Conservation (phyloP, 2,329 filamentous ascomycete species). For the Fusarium tjaetaba region DNA sequence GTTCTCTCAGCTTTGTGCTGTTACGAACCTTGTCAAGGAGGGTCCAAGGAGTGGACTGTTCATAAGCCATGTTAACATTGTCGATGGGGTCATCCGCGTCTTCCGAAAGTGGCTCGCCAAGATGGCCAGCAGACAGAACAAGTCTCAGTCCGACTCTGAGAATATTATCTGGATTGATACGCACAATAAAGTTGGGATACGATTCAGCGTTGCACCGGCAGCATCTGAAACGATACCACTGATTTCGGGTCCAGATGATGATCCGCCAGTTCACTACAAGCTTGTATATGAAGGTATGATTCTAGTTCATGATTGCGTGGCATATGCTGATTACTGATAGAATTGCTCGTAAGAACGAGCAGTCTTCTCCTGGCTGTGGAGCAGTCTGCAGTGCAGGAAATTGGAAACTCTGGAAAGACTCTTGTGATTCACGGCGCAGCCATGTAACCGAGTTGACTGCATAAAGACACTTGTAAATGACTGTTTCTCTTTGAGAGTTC, state of each 20-base stretch:
- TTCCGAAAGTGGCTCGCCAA: constrained; percentile 77
- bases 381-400: constrained; percentile 68
- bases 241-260: constrained; percentile 67
- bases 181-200: constrained; percentile 71
- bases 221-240: constrained; percentile 59
- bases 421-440: constrained; percentile 67
- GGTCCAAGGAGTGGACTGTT: constrained; percentile 70
- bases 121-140: constrained; percentile 38
- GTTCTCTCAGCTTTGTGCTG: constrained; percentile 78
- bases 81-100: constrained; percentile 74
- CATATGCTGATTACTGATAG: constrained; percentile 52
- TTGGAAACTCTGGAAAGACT: constrained; percentile 70
- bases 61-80: constrained; percentile 70
- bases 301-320: background rate
- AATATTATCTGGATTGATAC: constrained; percentile 75
- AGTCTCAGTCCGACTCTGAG: constrained; percentile 1
- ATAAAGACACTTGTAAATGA: too few relatives aligned
- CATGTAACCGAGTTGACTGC: background rate
- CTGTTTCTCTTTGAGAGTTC: too few relatives aligned
- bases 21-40: constrained; percentile 74
- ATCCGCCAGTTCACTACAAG: constrained; percentile 74
- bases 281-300: constrained; percentile 76
- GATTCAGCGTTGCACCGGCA: constrained; percentile 64
- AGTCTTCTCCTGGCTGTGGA: constrained; percentile 74
- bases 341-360: constrained; percentile 72